phyloP scores from a whole-genome alignment of 2,329 filamentous ascomycete genomes.

The Zymoseptoria brevis region DNA sequence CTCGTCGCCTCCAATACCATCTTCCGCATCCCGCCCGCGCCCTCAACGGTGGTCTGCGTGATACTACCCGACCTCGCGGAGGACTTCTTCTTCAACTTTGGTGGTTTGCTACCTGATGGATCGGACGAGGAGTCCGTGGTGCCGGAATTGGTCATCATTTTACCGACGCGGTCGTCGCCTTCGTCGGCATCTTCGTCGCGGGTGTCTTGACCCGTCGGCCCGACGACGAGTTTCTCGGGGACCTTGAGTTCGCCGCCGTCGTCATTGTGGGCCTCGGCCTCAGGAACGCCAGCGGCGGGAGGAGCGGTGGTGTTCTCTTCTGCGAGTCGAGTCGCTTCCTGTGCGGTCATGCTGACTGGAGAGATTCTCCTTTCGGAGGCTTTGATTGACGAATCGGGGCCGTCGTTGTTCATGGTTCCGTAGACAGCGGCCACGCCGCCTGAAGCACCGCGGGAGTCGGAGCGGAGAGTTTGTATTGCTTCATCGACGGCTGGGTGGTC shows the following conservation, averaged over 20 bases:
- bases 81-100: constrained; percentile 22
- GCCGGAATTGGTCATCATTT: constrained; percentile 5
- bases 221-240: constrained; percentile 17
- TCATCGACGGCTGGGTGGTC: constrained; percentile 5
- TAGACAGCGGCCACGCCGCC: constrained; percentile 57
- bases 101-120: neutral
- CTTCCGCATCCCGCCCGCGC: constrained; percentile 61
- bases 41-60: constrained; percentile 68
- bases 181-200: constrained; percentile 1
- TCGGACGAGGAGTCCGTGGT: neutral
- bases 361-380: constrained; percentile 4
- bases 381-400: neutral
- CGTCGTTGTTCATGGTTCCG: constrained; percentile 31
- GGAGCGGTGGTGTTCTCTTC: constrained; percentile 14
- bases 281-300: neutral
- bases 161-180: constrained; percentile 12
- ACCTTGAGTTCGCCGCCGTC: neutral
- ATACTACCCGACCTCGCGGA: constrained; percentile 64
- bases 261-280: neutral
- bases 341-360: constrained; percentile 11
- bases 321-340: constrained; percentile 21
- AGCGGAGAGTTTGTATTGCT: constrained; percentile 10
- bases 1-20: constrained; percentile 63
- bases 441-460: constrained; percentile 43
- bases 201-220: neutral